Base-by-base conservation (phyloP, 1,139 yeast species). In the Hanseniaspora gamundiae region DNA sequence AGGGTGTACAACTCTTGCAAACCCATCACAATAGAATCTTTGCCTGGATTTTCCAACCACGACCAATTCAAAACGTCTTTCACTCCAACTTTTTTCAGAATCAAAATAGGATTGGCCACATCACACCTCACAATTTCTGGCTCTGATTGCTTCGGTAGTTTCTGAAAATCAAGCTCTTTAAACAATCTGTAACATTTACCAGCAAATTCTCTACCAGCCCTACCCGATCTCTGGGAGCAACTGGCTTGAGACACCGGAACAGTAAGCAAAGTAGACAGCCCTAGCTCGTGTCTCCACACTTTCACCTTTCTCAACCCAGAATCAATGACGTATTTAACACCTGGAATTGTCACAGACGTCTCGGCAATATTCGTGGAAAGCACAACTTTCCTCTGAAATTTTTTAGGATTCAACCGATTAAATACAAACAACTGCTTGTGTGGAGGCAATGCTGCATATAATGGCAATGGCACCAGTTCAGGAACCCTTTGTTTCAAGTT, bases 171-270 rank as follows among this genome's bases (percentile, higher is more conserved):
- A 2, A 65, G 60, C 55, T 88, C 97, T 45, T 83, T 78, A 59
- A 82, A 93, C 33, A 91, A 65, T 48, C 98, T 68, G 61, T 73
- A 91, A 35, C 94, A 87, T 60, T 88, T 91, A 43, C 99, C 99
- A 38, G 83, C 77, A 7, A 76, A 72, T 66, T 91, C 97, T 76
- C 99, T 85, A 52, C 99, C 99, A 24, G 98, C 98, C 71, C 99
- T 84, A 61, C 99, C 99, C 47, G 93, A 80, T 64, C 99, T 72
- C 66, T 91, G 99, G 39, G 82, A 76, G 0, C 98, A 98, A 36
- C 95, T 83, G 0, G 97, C 94, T 57, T 84, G 87, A 0, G 97
- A 87, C 17, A 93, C 80, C 1, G 98, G 91, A 0, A 93, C 86
- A 0, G 96, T 87, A 42, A 88, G 67, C 57, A 91, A 73, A 0